Conservation (phyloP, 163 green algal species). For the Botryococcus braunii region DNA sequence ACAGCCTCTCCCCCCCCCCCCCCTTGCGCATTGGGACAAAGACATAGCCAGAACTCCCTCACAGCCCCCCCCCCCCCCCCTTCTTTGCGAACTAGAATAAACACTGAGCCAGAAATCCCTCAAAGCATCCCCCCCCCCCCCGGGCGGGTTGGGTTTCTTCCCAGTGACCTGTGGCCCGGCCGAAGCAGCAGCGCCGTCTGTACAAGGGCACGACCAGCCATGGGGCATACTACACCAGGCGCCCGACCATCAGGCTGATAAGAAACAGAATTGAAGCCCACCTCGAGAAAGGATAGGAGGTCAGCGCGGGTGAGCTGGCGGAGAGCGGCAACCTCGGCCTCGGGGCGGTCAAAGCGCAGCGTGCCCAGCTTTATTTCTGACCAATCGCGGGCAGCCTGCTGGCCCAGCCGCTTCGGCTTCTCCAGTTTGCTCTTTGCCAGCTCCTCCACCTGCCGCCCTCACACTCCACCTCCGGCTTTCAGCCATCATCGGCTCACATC, state of each 20-base stretch:
- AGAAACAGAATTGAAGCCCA: background rate
- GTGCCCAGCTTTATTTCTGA: slow-evolving; percentile 62
- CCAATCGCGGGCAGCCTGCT: slow-evolving; percentile 53
- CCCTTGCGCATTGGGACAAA: too few relatives aligned
- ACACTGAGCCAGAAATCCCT: background rate
- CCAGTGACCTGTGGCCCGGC: background rate
- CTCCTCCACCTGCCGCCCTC: slow-evolving; percentile 55
- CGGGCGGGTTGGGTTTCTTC: background rate
- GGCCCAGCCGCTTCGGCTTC: slow-evolving; percentile 71
- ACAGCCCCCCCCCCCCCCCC: too few relatives aligned
- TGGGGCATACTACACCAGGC: background rate
- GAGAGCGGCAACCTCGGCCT: slow-evolving; percentile 57
- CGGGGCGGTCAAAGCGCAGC: slow-evolving; percentile 30
- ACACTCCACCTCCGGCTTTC: too few relatives aligned
- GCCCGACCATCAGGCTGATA: background rate
- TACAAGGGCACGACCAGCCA: background rate
- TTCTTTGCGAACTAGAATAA: too few relatives aligned
- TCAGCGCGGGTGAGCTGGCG: slow-evolving; percentile 39
- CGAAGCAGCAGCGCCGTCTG: background rate
- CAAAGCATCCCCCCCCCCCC: background rate
- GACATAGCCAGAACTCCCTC: too few relatives aligned
- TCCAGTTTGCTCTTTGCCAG: slow-evolving; percentile 80
- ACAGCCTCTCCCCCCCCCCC: too few relatives aligned
- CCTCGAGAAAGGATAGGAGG: slow-evolving; percentile 43
- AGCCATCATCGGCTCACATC: too few relatives aligned